Percentiles rank a stretch among this genome's conserved stretches.
These are phyloP conservation scores for Pilasporangium apinafurcum DNA, from an alignment of 352 stramenopile species.

Conservation along the genomic window DNA sequence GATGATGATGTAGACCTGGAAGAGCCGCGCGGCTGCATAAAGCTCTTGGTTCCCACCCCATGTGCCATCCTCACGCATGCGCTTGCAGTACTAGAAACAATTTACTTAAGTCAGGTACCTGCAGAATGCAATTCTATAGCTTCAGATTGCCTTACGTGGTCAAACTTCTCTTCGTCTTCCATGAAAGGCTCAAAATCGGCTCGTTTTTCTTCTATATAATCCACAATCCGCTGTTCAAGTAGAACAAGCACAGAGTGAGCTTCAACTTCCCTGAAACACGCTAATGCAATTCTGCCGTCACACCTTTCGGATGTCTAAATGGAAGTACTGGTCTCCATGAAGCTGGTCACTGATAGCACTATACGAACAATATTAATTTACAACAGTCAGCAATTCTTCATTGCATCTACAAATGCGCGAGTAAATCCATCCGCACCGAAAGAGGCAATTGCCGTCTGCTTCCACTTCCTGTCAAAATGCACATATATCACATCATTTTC, in stretches of 20 bases:
- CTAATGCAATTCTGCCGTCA: neutral
- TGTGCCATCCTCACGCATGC: conserved; percentile 73
- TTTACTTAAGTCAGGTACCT: neutral
- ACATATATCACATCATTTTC: neutral
- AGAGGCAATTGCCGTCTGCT: conserved; percentile 80
- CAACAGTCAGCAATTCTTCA: too few relatives aligned
- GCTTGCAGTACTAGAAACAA: conserved; percentile 50
- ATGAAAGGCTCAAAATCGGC: conserved; percentile 83
- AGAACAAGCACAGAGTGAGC: neutral
- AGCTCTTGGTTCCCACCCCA: conserved; percentile 84
- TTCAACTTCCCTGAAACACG: too few relatives aligned
- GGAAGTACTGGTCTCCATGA: conserved; percentile 61
- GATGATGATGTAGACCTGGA: conserved; percentile 71
- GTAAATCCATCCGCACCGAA: conserved; percentile 29
- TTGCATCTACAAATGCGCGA: neutral
- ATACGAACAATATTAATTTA: neutral
- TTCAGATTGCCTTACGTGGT: conserved; percentile 34
- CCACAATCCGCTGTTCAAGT: conserved; percentile 46
- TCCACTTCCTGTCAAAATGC: conserved; percentile 52
- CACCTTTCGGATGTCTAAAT: conserved; percentile 62
- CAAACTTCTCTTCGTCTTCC: conserved; percentile 84
- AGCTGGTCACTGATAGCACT: conserved; percentile 71
- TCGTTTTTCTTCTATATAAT: conserved; percentile 66
- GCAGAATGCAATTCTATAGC: neutral
- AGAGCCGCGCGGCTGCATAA: conserved; percentile 62